Conservation (phyloP, 2,329 filamentous ascomycete species). For the Basipetospora chlamydospora region DNA sequence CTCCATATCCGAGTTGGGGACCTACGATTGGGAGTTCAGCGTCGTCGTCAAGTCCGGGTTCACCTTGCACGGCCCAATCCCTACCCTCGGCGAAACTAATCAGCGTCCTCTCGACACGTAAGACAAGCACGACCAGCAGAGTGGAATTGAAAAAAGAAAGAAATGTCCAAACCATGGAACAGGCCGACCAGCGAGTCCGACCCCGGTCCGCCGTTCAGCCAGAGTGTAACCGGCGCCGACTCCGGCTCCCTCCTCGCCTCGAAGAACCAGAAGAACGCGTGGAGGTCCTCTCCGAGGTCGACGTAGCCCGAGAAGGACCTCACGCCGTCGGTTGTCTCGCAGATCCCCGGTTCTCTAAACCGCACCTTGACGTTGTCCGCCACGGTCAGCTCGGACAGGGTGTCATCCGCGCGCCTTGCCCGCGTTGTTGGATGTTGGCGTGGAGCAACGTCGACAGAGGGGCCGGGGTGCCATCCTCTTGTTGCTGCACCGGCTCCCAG, state of each 20-base stretch:
- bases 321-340: slow-evolving; percentile 7
- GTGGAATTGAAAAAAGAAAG: neutral
- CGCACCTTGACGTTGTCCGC: neutral
- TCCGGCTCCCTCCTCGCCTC: slow-evolving; percentile 13
- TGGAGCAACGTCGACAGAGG: too few relatives aligned
- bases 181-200: slow-evolving; percentile 15
- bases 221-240: slow-evolving; percentile 29
- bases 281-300: slow-evolving; percentile 23
- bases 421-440: too few relatives aligned
- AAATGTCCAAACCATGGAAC: slow-evolving; percentile 2
- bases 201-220: slow-evolving; percentile 46
- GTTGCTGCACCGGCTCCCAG: too few relatives aligned
- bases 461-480: too few relatives aligned
- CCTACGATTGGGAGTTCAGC: slow-evolving; percentile 1
- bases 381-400: neutral
- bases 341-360: slow-evolving; percentile 2
- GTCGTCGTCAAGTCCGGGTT: slow-evolving; percentile 5
- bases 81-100: neutral
- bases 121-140: too few relatives aligned
- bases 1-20: too few relatives aligned
- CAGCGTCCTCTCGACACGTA: neutral
- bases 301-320: slow-evolving; percentile 8
- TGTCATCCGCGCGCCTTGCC: neutral
- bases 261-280: slow-evolving; percentile 16
- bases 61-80: slow-evolving; percentile 3